These are phyloP conservation scores for Capsicum chinense DNA, from an alignment of 257 asterid species.

Conservation along the genomic window DNA sequence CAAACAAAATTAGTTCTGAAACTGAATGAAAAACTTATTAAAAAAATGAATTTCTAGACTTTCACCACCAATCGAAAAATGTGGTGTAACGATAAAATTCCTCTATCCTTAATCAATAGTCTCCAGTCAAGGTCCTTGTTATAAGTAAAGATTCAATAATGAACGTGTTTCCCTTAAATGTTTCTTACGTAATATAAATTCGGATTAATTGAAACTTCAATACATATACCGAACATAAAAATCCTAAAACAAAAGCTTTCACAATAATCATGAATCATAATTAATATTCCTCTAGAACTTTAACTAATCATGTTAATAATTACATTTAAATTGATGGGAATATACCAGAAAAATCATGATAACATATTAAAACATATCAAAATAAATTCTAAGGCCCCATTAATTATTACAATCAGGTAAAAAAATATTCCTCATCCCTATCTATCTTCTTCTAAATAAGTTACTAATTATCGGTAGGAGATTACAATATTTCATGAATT, in stretches of 20 bases:
- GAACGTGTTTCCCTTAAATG: not conserved
- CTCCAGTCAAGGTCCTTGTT: not conserved
- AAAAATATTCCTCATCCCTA: not conserved
- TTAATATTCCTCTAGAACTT: slow-evolving; percentile 1
- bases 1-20: no score
- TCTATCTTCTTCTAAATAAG: not conserved
- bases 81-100: not conserved
- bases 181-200: not conserved
- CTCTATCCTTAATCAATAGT: not conserved
- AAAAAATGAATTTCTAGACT: no score
- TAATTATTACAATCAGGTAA: not conserved
- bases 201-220: no score
- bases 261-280: slow-evolving; percentile 17
- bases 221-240: no score
- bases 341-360: slow-evolving; percentile 17
- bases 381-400: slow-evolving; percentile 21
- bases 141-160: not conserved
- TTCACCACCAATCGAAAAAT: not conserved
- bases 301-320: slow-evolving; percentile 19
- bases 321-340: not conserved
- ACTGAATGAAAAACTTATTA: no score
- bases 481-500: no score
- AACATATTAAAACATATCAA: not conserved
- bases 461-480: no score
- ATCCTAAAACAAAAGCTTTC: not conserved